Conservation (phyloP, 441 rosid genomes). For the Flueggea neowawraea region DNA sequence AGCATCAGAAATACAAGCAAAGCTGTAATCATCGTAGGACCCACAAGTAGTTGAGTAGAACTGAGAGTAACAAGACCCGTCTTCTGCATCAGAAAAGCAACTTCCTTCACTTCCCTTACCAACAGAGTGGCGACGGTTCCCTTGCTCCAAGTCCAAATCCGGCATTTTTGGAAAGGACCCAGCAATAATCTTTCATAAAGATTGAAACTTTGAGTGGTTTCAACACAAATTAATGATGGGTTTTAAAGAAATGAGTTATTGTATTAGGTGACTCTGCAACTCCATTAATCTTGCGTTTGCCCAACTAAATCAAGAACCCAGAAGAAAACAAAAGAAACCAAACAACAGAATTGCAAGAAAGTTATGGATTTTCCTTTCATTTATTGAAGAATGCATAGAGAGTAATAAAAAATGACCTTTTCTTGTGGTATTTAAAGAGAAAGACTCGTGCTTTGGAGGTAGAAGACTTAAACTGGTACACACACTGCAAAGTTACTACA, state of each 20-base stretch:
- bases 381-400: constrained; percentile 5
- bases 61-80: constrained; percentile 72
- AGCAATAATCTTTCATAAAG: not conserved
- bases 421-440: constrained; percentile 11
- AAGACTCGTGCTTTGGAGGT: constrained; percentile 11
- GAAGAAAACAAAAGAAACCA: not conserved
- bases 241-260: constrained; percentile 24
- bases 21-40: constrained; percentile 56
- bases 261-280: constrained; percentile 36
- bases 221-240: constrained; percentile 1
- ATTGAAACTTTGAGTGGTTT: constrained; percentile 14
- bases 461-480: constrained; percentile 2
- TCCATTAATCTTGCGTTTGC: constrained; percentile 25
- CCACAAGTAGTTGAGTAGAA: constrained; percentile 80
- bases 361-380: too few relatives aligned
- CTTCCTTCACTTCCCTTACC: constrained; percentile 35
- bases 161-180: constrained; percentile 24
- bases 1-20: constrained; percentile 38
- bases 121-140: constrained; percentile 29
- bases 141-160: constrained; percentile 60
- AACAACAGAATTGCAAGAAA: not conserved
- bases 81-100: constrained; percentile 87
- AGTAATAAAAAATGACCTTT: constrained; percentile 2
- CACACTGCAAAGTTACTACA: not conserved
- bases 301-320: constrained; percentile 5